A percentile compares a stretch with the other conserved stretches of the same genome.
Evolutionary conservation across 202 grass and related monocot species (phyloP).

Genomic region (Panicum hallii): DNA sequence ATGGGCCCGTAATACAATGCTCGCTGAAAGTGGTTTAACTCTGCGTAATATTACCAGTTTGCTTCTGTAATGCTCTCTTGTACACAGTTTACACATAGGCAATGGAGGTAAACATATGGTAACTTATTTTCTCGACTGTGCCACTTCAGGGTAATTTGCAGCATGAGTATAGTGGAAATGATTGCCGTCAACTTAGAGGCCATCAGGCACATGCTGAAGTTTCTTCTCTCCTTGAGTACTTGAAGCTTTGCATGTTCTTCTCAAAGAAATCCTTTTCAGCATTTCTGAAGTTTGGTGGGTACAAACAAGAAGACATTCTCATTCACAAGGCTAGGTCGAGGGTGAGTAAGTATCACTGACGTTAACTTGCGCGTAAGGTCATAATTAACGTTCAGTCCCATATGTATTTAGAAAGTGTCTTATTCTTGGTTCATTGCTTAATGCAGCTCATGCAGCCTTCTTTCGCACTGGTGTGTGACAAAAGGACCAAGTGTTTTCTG

Average conservation of each 20-base stretch:
- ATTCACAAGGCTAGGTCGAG: slow-evolving; percentile 74
- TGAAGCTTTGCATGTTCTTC: slow-evolving; percentile 88
- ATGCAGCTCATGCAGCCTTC: slow-evolving; percentile 92
- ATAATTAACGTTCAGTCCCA: neutral
- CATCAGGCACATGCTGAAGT: slow-evolving; percentile 58
- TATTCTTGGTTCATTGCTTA: slow-evolving; percentile 34
- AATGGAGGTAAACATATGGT: slow-evolving; percentile 14
- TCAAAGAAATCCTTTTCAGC: slow-evolving; percentile 80
- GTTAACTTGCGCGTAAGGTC: slow-evolving; percentile 7
- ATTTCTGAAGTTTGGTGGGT: slow-evolving; percentile 77
- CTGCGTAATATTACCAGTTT: neutral
- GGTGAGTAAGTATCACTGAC: slow-evolving; percentile 74
- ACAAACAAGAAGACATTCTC: slow-evolving; percentile 72
- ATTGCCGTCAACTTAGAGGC: slow-evolving; percentile 73
- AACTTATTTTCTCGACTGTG: slow-evolving; percentile 12
- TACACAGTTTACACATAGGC: neutral
- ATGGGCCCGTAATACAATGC: neutral
- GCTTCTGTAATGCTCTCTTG: slow-evolving; percentile 1
- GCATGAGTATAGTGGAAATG: slow-evolving; percentile 71
- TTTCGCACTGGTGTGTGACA: slow-evolving; percentile 69
- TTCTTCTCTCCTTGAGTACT: slow-evolving; percentile 64
- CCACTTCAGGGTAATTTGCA: slow-evolving; percentile 65
- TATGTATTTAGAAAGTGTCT: slow-evolving; percentile 17
- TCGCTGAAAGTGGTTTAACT: neutral
- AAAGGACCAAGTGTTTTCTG: slow-evolving; percentile 78